These are phyloP conservation scores for Xylaria nigripes DNA, from an alignment of 495 filamentous ascomycete genomes.

Conservation along the genomic window DNA sequence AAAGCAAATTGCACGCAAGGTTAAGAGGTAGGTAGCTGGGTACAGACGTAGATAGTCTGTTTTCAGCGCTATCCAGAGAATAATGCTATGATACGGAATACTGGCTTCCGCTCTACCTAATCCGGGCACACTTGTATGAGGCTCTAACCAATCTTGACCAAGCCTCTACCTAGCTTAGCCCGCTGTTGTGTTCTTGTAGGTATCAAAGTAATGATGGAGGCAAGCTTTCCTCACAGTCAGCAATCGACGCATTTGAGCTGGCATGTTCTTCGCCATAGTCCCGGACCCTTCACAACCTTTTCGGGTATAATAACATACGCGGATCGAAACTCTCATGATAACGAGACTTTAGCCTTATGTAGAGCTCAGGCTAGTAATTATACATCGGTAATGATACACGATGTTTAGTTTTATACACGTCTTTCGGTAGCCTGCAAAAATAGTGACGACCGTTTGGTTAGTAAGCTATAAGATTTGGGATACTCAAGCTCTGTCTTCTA, in stretches of 20 bases:
- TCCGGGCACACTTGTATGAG: no score
- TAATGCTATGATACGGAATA: no score
- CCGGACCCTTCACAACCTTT: not conserved
- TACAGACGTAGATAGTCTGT: no score
- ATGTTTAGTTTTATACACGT: no score
- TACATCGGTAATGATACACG: not conserved
- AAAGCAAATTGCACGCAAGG: not conserved
- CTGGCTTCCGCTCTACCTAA: no score
- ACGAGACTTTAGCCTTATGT: not conserved
- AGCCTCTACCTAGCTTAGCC: no score
- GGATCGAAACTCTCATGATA: not conserved
- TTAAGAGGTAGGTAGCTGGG: not conserved
- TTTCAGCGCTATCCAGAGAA: no score
- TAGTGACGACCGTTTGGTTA: not conserved
- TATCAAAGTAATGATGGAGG: no score
- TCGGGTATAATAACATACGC: not conserved
- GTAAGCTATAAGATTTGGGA: not conserved
- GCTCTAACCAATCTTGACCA: no score
- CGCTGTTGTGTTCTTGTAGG: no score
- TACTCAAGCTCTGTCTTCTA: not conserved
- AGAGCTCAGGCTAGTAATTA: not conserved
- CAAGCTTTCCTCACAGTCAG: no score
- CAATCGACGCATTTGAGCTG: not conserved
- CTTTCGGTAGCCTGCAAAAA: not conserved
- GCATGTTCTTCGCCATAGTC: no score